Evolutionary conservation across 345 rosid species (phyloP), one percentile per base, ranked within the genome.

Genomic region (Gossypium mustelinum): DNA sequence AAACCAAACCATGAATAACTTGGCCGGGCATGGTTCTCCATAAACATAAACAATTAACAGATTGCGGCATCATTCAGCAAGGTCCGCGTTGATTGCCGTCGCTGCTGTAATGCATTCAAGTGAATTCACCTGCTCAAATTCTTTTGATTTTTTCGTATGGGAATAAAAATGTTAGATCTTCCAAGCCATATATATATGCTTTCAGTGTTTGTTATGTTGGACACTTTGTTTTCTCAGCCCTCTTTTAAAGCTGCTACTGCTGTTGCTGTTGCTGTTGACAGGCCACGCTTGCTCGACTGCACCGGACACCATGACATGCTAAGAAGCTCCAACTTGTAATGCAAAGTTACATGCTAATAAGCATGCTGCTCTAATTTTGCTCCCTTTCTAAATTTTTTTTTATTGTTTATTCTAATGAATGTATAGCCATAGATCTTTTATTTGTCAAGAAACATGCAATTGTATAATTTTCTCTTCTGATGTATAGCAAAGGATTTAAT

Each of bases 1-100:
- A 20, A 20, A 20, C 22, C 22, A 20, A 20, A 77, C 81, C 82
- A 54, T 43, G 80, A 75, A 82, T 80, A 69, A 79, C 72, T 25
- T 50, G 70, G 69, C 2, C 70, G 55, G 44, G 60, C 73, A 74
- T 71, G 67, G 64, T 64, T 59, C 55, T 29, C 80, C 72, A 17
- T 75, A 57, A 68, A 68, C 75, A 13, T 66, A 58, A 70, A 43
- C 18, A 73, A 52, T n/a, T 14, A 48, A 76, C 58, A 66, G 69
- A 73, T 79, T 59, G 11, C 7, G 68, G 70, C 63, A 63, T 44
- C 75, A 45, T 74, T 77, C 62, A 76, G 29, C 41, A 51, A 68
- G 72, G 44, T 59, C 11, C 12, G 54, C 62, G 34, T 75, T 51
- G 74, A 73, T 44, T 39, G 57, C 72, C 66, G 29, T 27, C 43